phyloP scores from a whole-genome alignment of 352 stramenopile species.

The Stephanocyclus meneghinianus region DNA sequence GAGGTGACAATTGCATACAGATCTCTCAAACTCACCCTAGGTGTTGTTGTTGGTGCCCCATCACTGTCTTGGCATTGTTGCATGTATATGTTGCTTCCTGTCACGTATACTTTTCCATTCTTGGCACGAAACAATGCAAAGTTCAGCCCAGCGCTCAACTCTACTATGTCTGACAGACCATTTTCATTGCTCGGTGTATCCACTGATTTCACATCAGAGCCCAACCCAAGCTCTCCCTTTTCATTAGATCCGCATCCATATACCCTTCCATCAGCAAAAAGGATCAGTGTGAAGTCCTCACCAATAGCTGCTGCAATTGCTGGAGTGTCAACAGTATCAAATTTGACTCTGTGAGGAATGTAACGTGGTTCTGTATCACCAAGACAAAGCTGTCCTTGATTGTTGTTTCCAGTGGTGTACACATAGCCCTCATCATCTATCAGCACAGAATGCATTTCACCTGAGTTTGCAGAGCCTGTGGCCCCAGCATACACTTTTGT shows the following conservation, averaged over 20 bases:
- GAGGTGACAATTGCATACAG: neutral
- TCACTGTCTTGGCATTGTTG: constrained; percentile 24
- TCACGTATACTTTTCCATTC: constrained; percentile 23
- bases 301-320: constrained; percentile 33
- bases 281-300: constrained; percentile 46
- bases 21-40: constrained; percentile 1
- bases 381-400: constrained; percentile 45
- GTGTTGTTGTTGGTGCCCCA: neutral
- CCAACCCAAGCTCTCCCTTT: constrained; percentile 38
- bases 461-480: constrained; percentile 13
- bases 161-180: constrained; percentile 22
- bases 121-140: constrained; percentile 25
- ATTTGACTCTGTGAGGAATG: constrained; percentile 16
- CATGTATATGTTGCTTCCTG: constrained; percentile 29
- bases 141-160: constrained; percentile 32
- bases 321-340: constrained; percentile 4
- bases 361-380: constrained; percentile 28
- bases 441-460: constrained; percentile 39
- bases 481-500: constrained; percentile 25
- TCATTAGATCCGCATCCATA: constrained; percentile 49
- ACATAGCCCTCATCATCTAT: constrained; percentile 48
- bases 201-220: constrained; percentile 1
- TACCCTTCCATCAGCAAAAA: constrained; percentile 17
- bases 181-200: constrained; percentile 21
- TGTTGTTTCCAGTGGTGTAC: constrained; percentile 42